Evolutionary conservation across 352 stramenopile genomes (phyloP).

Genomic region (Phytophthora pinifolia): DNA sequence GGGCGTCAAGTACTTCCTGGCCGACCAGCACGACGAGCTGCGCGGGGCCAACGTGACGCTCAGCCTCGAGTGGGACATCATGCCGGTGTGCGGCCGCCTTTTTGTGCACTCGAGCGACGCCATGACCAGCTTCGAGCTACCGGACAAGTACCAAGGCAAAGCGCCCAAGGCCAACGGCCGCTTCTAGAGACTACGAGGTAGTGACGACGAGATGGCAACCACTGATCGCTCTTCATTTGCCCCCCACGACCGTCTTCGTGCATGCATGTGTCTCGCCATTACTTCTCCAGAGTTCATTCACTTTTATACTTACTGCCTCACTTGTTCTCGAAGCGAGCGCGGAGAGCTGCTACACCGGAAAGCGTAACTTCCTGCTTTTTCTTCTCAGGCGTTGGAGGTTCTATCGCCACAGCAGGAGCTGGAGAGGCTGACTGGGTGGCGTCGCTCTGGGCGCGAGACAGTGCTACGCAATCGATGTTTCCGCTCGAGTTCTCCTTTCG

Average conservation of each 20-base stretch:
- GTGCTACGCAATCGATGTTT: constrained; percentile 26
- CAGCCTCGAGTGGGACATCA: constrained; percentile 84
- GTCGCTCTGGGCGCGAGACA: constrained; percentile 29
- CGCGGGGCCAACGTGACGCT: constrained; percentile 79
- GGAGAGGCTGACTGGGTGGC: constrained; percentile 19
- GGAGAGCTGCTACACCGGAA: constrained; percentile 67
- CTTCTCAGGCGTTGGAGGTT: constrained; percentile 18
- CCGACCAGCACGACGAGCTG: constrained; percentile 77
- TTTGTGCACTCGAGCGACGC: constrained; percentile 62
- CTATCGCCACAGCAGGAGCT: constrained; percentile 5
- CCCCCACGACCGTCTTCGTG: constrained; percentile 5
- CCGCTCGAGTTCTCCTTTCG: constrained; percentile 33
- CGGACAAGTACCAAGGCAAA: constrained; percentile 71
- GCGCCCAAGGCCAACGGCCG: constrained; percentile 35
- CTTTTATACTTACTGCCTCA: constrained; percentile 24
- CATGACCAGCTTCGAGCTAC: constrained; percentile 59
- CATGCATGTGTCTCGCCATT: constrained; percentile 5
- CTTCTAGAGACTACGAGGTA: constrained; percentile 24
- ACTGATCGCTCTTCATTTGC: constrained; percentile 22
- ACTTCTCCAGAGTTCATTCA: constrained; percentile 1
- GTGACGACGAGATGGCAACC: constrained; percentile 7
- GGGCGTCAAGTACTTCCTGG: constrained; percentile 82
- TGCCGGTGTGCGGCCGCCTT: constrained; percentile 80
- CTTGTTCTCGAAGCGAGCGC: constrained; percentile 73
- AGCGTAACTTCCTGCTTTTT: constrained; percentile 28